Percentiles rank a stretch among this genome's conserved stretches.
phyloP scores from a whole-genome alignment of 768 basidiomycete species.

The Lyophyllum semitale region DNA sequence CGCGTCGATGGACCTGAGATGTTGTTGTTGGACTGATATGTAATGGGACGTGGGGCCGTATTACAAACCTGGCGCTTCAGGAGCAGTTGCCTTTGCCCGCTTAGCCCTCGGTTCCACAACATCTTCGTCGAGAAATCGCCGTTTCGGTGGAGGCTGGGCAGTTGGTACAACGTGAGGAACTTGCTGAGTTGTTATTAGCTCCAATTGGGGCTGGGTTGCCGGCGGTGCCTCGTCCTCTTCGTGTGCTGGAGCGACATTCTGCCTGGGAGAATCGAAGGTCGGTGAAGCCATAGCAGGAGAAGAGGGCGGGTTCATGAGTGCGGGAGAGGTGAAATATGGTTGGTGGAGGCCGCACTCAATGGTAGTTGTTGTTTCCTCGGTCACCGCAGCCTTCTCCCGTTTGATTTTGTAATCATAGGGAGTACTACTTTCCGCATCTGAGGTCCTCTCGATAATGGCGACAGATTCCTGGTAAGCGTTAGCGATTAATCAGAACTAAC shows the following conservation, averaged over 20 bases:
- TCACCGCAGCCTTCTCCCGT: not conserved
- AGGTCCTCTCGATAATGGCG: not conserved
- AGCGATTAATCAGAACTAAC: not conserved
- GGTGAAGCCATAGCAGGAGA: no score
- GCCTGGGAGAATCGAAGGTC: no score
- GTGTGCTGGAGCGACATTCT: no score
- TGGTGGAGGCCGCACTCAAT: no score
- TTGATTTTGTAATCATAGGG: not conserved
- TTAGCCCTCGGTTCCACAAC: slow-evolving; percentile 48
- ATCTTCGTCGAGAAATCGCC: slow-evolving; percentile 36
- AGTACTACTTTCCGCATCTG: not conserved
- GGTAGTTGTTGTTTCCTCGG: no score
- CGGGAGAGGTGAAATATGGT: no score
- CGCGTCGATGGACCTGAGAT: slow-evolving; percentile 53
- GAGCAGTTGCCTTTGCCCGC: slow-evolving; percentile 43
- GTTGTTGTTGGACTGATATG: slow-evolving; percentile 7
- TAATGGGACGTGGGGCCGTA: not conserved
- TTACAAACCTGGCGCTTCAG: slow-evolving; percentile 13
- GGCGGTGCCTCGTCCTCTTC: no score
- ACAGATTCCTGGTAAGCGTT: not conserved
- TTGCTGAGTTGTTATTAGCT: slow-evolving; percentile 13
- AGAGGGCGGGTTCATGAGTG: no score
- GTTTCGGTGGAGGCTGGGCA: slow-evolving; percentile 31
- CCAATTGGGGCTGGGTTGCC: no score
- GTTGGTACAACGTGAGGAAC: slow-evolving; percentile 9